Evolutionary conservation across 2,329 filamentous ascomycete genomes (phyloP).

Genomic region (Cadophora gregata): DNA sequence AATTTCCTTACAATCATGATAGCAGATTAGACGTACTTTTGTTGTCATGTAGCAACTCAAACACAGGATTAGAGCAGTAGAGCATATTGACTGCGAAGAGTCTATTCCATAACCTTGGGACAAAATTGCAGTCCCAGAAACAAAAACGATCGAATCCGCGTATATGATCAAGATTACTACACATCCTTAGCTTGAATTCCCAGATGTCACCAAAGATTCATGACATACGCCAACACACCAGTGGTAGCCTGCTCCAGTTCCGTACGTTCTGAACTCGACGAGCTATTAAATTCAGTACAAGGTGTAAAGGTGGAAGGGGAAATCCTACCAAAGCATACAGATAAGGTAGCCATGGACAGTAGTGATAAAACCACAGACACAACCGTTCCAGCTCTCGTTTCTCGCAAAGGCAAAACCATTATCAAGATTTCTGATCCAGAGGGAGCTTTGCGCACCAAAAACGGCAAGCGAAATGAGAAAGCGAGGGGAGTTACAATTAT

Average conservation of each 20-base stretch:
- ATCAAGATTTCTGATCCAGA: background rate
- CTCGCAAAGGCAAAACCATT: constrained; percentile 14
- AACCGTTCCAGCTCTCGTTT: constrained; percentile 31
- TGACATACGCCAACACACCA: constrained; percentile 40
- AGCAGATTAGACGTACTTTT: constrained; percentile 52
- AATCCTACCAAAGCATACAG: constrained; percentile 37
- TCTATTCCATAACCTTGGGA: constrained; percentile 64
- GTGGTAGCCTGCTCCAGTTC: constrained; percentile 37
- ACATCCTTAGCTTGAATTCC: constrained; percentile 8
- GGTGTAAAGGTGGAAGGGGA: background rate
- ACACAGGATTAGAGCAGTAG: constrained; percentile 64
- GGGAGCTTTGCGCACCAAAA: background rate
- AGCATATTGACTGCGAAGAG: constrained; percentile 56
- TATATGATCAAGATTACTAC: constrained; percentile 68
- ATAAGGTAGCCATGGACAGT: constrained; percentile 34
- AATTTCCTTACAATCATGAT: background rate
- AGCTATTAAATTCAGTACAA: constrained; percentile 27
- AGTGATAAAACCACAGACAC: constrained; percentile 34
- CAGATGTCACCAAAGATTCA: too few species aligned
- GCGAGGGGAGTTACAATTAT: background rate
- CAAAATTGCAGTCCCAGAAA: constrained; percentile 61
- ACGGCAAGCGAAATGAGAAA: background rate
- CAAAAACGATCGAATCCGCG: constrained; percentile 64
- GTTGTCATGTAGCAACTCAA: constrained; percentile 67
- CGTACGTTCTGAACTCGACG: constrained; percentile 38